Evolutionary conservation across 148 eudicot species (phyloP).

Genomic region (Diospyros lotus): DNA sequence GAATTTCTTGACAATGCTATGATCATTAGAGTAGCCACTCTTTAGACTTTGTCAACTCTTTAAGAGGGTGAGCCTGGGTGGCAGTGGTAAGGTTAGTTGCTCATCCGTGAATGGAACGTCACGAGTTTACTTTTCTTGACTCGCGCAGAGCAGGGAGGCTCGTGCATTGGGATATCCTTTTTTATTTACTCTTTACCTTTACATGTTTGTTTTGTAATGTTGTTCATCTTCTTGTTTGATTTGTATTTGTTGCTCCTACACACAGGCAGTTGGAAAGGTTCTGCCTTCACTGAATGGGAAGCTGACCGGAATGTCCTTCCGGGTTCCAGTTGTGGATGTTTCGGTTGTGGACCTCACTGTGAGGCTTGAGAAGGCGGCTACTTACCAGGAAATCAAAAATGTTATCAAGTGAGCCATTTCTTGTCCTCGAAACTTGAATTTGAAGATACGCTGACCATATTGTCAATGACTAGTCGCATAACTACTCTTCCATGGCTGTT

Average conservation of each 20-base stretch:
- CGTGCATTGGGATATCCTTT: no score
- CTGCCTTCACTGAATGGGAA: conserved; percentile 69
- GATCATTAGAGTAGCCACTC: no score
- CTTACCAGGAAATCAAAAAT: conserved; percentile 57
- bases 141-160: no score
- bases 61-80: no score
- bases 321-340: conserved; percentile 71
- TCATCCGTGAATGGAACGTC: no score
- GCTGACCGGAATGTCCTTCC: conserved; percentile 78
- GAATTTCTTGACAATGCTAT: neutral
- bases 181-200: conserved; percentile 7
- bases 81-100: no score
- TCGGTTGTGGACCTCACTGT: conserved; percentile 79
- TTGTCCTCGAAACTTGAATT: no score
- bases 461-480: neutral
- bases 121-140: no score
- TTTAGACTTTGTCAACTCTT: no score
- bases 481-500: neutral
- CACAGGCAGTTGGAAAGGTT: conserved; percentile 74
- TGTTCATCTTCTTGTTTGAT: neutral
- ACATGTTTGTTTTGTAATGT: neutral
- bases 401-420: conserved; percentile 58
- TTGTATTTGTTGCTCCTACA: neutral
- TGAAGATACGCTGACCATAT: neutral
- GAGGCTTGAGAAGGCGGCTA: conserved; percentile 59